Base-by-base conservation (phyloP, 176 grass and related monocot species). In the Phoenix roebelenii region DNA sequence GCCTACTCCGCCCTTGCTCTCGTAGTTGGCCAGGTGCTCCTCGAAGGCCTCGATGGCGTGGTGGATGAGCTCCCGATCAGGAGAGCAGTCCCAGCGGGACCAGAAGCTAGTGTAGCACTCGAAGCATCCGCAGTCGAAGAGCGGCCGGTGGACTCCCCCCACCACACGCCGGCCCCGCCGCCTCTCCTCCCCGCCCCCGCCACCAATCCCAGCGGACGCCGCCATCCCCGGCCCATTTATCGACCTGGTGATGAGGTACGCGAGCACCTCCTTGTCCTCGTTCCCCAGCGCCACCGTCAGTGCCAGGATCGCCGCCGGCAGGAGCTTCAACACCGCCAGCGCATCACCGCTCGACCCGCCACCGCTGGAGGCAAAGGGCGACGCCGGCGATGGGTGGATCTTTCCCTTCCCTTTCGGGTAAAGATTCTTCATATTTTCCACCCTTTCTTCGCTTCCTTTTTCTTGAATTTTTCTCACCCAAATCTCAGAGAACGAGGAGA, bases 91-190 rank as follows among this genome's bases (percentile, higher is more conserved):
- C 83, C 78, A 81, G 5, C 78, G 74, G 5, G 70, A 70, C 83
- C 83, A 81, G 65, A 86, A 86, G 64, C 77, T 85, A 58, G 23
- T 63, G 58, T 85, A 85, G 72, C 82, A 85, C 49, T 85, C 72
- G 77, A 85, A 80, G 77, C 82, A 85, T 3, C 59, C 68, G 58
- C 82, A 80, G 5, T 70, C 72, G 48, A 85, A 52, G 22, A 67
- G 57, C 2, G 85, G 73, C 39, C 22, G 56, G 51, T 83, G 80
- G 2, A 32, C 58, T 12, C 9, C 35, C 9, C 35, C 35, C 10
- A 44, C 35, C 10, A 44, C 22, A 65, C 23, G 16, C 63, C 51
- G 56, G 61, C 16, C 30, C 55, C 14, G 7, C 54, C 25, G 53
- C 48, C 25, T 5, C 18, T 7, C 29, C 50, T n/a, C 57, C n/a